phyloP scores from a whole-genome alignment of 306 rosid genomes.

The Rubus idaeus region DNA sequence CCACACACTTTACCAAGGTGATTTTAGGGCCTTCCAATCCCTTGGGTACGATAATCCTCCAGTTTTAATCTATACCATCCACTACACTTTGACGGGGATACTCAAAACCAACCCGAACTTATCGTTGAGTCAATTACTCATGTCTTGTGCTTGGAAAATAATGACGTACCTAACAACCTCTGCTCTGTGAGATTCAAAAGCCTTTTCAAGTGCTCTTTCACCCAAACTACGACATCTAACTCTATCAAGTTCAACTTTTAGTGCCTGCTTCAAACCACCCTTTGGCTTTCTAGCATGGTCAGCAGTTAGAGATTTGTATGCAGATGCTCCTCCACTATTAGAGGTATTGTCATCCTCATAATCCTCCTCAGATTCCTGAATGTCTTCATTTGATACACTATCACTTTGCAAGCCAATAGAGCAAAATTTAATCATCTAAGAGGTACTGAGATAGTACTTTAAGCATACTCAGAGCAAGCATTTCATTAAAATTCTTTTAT shows the following conservation, averaged over 20 bases:
- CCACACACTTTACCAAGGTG: too few species aligned
- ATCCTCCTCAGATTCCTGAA: conserved; percentile 1
- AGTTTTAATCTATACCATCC: too few species aligned
- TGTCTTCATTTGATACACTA: conserved; percentile 29
- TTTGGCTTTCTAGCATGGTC: conserved; percentile 58
- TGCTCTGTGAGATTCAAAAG: conserved; percentile 42
- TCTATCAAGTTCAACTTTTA: conserved; percentile 47
- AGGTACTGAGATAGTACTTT: background rate
- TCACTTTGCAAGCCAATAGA: conserved; percentile 34
- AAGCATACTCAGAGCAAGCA: conserved; percentile 1
- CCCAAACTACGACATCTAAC: conserved; percentile 65
- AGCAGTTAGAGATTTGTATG: conserved; percentile 46
- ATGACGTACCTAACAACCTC: conserved; percentile 48
- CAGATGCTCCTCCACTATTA: conserved; percentile 16
- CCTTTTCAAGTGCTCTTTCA: conserved; percentile 57
- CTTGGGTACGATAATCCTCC: too few species aligned
- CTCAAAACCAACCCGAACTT: too few species aligned
- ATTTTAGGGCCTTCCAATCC: too few species aligned
- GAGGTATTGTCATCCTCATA: conserved; percentile 33
- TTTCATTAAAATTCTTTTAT: conserved; percentile 8
- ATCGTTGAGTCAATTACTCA: too few species aligned
- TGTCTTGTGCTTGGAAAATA: conserved; percentile 13
- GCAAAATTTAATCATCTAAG: conserved; percentile 13
- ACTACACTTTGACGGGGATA: too few species aligned
- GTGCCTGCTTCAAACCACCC: conserved; percentile 45